Base-by-base conservation (phyloP, 2,329 filamentous ascomycete species). In the Aspergillus sclerotialis region DNA sequence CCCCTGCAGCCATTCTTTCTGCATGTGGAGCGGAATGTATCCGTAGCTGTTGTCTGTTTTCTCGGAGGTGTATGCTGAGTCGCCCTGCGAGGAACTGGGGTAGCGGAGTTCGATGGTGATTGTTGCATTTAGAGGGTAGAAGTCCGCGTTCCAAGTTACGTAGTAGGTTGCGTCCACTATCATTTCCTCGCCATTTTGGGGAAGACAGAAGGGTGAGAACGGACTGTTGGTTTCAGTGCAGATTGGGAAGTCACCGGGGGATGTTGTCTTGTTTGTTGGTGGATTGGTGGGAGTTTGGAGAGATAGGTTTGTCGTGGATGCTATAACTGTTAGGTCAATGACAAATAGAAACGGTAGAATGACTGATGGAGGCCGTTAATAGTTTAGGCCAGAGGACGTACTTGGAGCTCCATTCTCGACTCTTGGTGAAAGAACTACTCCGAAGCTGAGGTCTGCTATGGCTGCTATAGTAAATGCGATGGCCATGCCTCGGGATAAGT, bases 1-100 rank as follows among this genome's bases (percentile, higher is more conserved):
- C 5, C 37, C 60, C 35, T 64, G 60, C 25, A 65, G 50, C 63
- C 61, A 67, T n/a, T 50, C 50, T 33, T 60, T 52, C 16, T 55
- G 45, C 53, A 64, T 65, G 10, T 49, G 48, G 7, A 69, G 42
- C 2, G 54, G 44, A n/a, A 59, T 49, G 38, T 57, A 62, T 30
- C 65, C 64, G 39, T 59, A 53, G 23, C 50, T 53, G 40, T 65
- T 67, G 16, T 52, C 46, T 2, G 51, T 58, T 14, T 41, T 43
- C 2, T 48, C 52, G 4, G 63, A 65, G 4, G 52, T 55, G 50
- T 55, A 67, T 3, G 61, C 59, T 15, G 60, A 53, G 17, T 54
- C 43, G 6, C 57, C 54, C 5, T 38, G 34, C 3, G 54, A 46
- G 19, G 55, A 48, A 31, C 65, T 58, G 33, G 45, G 38, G 39